Conservation (phyloP, 1,284 basidiomycete genomes). For the Trametes pubescens region DNA sequence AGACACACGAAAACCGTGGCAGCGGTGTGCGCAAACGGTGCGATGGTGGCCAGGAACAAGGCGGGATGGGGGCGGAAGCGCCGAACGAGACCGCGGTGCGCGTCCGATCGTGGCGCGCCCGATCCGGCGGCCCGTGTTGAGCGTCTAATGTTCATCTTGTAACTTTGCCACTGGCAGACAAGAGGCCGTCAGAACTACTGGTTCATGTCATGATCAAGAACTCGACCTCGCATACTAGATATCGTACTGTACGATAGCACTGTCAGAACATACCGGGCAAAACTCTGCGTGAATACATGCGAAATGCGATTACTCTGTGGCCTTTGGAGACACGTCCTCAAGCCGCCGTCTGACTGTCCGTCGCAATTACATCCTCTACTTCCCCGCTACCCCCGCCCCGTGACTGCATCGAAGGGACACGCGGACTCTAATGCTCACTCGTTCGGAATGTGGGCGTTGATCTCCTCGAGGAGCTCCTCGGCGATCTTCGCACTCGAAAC, state of each 20-base stretch:
- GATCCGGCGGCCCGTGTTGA: not conserved
- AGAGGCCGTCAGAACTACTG: no score
- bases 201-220: not conserved
- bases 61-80: slow-evolving; percentile 15
- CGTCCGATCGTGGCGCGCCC: slow-evolving; percentile 16
- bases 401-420: not conserved
- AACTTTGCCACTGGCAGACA: no score
- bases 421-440: slow-evolving; percentile 25
- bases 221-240: slow-evolving; percentile 6
- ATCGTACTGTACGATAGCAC: slow-evolving; percentile 20
- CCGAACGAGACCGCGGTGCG: slow-evolving; percentile 4
- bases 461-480: slow-evolving; percentile 46
- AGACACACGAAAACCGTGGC: not conserved
- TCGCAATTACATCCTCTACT: not conserved
- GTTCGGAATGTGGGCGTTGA: slow-evolving; percentile 45
- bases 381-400: not conserved
- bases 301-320: not conserved
- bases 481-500: slow-evolving; percentile 46
- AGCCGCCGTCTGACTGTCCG: not conserved
- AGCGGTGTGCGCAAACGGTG: not conserved
- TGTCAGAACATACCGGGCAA: slow-evolving; percentile 2
- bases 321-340: not conserved
- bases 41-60: slow-evolving; percentile 17
- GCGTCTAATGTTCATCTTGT: no score
- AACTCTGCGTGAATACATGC: slow-evolving; percentile 3